Conservation (phyloP, 75 land plant genomes). For the Cupressus sempervirens region DNA sequence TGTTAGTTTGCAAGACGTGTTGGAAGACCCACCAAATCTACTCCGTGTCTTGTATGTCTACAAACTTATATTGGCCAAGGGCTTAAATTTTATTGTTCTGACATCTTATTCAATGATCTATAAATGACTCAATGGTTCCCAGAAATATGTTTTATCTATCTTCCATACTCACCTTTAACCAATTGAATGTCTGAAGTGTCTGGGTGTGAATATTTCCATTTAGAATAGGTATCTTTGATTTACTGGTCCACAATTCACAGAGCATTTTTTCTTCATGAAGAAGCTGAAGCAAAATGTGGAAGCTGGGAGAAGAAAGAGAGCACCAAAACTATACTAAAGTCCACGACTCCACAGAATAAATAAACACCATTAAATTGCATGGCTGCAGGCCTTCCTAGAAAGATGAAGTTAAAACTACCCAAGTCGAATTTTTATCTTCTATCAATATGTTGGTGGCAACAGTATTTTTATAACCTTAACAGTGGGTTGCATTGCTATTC, state of each 20-base stretch:
- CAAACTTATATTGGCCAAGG: background rate
- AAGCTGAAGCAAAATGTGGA: background rate
- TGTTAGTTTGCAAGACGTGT: background rate
- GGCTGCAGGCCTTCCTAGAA: background rate
- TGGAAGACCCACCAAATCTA: background rate
- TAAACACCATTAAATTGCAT: background rate
- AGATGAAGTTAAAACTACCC: background rate
- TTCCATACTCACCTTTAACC: background rate
- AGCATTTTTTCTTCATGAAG: background rate
- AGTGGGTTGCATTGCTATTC: background rate
- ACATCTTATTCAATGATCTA: background rate
- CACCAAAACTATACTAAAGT: background rate
- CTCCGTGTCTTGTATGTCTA: background rate
- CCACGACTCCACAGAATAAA: background rate
- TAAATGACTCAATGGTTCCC: background rate
- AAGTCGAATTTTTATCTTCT: background rate
- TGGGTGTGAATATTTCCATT: background rate
- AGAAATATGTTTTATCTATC: background rate
- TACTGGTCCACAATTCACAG: background rate
- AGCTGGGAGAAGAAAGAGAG: background rate
- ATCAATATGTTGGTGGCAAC: background rate
- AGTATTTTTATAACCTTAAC: background rate
- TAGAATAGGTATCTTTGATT: background rate
- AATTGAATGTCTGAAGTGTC: background rate
- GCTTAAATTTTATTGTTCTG: background rate